Evolutionary conservation across 768 basidiomycete genomes (phyloP).

Genomic region (Strobilomyces echinocephalus): DNA sequence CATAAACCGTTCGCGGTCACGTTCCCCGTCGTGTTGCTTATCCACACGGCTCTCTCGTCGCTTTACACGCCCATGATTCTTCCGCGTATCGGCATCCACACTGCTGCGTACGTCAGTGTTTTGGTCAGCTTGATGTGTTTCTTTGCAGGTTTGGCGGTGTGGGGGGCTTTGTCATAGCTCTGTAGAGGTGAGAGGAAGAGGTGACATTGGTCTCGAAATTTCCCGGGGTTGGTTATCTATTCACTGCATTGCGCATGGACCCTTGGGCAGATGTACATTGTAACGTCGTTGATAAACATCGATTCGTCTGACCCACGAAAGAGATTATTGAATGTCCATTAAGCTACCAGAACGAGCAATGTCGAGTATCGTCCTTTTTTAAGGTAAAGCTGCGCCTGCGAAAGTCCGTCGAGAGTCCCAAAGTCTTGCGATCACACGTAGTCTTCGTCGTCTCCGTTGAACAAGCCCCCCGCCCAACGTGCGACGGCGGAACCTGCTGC

Average conservation of each 20-base stretch:
- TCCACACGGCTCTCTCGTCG: conserved; percentile 54
- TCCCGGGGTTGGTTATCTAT: conserved; percentile 10
- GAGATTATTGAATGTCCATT: not conserved
- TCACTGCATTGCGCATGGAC: not conserved
- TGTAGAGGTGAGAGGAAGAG: not conserved
- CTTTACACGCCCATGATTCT: conserved; percentile 66
- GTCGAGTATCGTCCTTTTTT: not conserved
- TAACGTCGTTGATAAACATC: not conserved
- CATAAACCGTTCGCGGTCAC: conserved; percentile 38
- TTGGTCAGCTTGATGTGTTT: conserved; percentile 64
- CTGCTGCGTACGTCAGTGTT: conserved; percentile 65
- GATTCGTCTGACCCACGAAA: not conserved
- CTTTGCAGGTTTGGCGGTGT: conserved; percentile 68
- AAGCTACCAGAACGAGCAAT: not conserved
- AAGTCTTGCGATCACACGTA: conserved; percentile 3
- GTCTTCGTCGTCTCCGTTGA: conserved; percentile 17
- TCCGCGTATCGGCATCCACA: conserved; percentile 70
- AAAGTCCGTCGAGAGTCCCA: not conserved
- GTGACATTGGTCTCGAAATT: not conserved
- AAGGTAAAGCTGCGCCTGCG: conserved; percentile 12
- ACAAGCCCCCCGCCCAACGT: conserved; percentile 50
- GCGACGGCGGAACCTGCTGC: conserved; percentile 43
- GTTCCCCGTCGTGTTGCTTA: conserved; percentile 38
- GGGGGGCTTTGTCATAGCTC: conserved; percentile 56
- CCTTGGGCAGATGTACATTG: not conserved